Base-by-base conservation (phyloP, 2,329 filamentous ascomycete genomes). In the Conoideocrella luteorostrata region DNA sequence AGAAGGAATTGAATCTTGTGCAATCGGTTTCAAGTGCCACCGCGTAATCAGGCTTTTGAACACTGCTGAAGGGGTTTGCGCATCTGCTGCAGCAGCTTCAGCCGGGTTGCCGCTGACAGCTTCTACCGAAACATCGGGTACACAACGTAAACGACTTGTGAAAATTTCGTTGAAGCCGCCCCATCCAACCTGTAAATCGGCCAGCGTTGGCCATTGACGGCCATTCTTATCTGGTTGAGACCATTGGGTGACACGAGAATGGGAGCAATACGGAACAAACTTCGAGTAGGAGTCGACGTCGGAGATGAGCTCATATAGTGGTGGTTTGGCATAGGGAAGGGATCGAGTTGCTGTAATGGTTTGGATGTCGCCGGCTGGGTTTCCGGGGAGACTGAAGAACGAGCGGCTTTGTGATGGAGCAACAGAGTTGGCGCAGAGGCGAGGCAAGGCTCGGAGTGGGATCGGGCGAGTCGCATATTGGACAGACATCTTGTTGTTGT, bases 191-290 rank as follows among this genome's bases (percentile, higher is more conserved):
- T 83, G 84, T 11, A 98, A 72, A 57, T 85, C 82, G 12, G 88
- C 93, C 50, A 83, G 76, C 22, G 81, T 75, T 0, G 93, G 93
- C 72, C 78, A 86, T 34, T 65, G 67, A 33, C 70, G 72, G 22
- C 67, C 66, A 2, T 66, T 58, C 21, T 66, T 48, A 56, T 78
- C 71, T 7, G 78, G 70, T 11, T 61, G 43, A 6, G 86, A 84
- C 77, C 84, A 88, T 46, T 74, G 72, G 2, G 88, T 95, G 32
- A 97, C 88, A 48, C 73, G 76, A 29, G 86, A 90, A 36, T 72
- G 72, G 34, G 79, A 77, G 68, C 91, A 95, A 75, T 94, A 96
- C 10, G 93, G 93, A n/a, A 98, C 79, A 72, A 97, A 98, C 52
- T 72, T 63, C 29, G 76, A 71, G 77, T 98, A 98, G 50, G 80